Evolutionary conservation across 2,329 filamentous ascomycete genomes (phyloP), one percentile per base, ranked within the genome.

Genomic region (Fusarium bulbicola): DNA sequence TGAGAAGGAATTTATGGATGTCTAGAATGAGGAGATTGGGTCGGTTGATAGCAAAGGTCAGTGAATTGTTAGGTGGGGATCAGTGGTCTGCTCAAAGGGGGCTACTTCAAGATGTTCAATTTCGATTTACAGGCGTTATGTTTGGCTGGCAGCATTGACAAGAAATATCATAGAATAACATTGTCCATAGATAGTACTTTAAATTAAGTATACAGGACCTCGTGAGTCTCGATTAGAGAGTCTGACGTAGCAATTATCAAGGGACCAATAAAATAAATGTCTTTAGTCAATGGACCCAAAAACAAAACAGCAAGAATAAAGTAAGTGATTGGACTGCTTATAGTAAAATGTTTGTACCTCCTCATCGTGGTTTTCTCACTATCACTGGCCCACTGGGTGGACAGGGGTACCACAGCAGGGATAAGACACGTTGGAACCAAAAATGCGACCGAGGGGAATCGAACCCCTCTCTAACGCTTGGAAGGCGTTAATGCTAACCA

Each of bases 401-500:
- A 26, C n/a, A 34, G 18, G 39, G 21, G 18, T 46, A 24, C 4
- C 5, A 3, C 12, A 49, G n/a, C 54, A 58, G 40, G 40, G 40
- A 16, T 28, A 28, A 24, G 8, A 49, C 15, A n/a, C 3, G 12
- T n/a, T 16, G 2, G 56, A 49, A 2, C 42, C 24, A 62, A 62
- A 34, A 50, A 57, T 68, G 66, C 66, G 64, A 68, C 66, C 66
- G 64, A 68, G 64, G 66, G 66, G 66, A 68, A 68, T 68, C 66
- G 66, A 68, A 68, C 66, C 66, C 66, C 64, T 68, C 66, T 68
- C 66, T 68, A 68, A 68, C 66, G 66, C 66, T 68, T 68, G 66
- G 66, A 68, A 68, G 66, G 66, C 66, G 66, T 68, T 68, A 68
- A 68, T 68, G 66, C 66, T 68, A 68, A 68, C 66, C 66, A 68